These are phyloP conservation scores for Taphrina communis DNA, from an alignment of 1,139 yeast genomes.

Conservation along the genomic window DNA sequence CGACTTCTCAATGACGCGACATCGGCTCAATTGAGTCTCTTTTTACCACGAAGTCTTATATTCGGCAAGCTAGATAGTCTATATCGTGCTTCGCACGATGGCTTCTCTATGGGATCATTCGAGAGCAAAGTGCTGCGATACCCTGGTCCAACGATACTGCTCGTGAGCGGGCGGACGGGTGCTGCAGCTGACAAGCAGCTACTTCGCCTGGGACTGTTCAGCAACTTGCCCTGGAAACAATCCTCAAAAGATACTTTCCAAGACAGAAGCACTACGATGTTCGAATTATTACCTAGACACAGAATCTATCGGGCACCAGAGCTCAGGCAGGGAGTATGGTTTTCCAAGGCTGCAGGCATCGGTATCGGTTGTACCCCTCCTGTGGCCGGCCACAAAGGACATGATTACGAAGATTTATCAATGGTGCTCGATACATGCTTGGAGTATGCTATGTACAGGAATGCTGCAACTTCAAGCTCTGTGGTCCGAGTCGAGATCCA, in stretches of 20 bases:
- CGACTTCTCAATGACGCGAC: slow-evolving; percentile 10
- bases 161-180: slow-evolving; percentile 1
- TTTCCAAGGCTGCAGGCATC: slow-evolving; percentile 21
- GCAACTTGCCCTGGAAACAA: slow-evolving; percentile 17
- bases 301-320: neutral
- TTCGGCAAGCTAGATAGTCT: slow-evolving; percentile 16
- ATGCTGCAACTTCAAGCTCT: neutral
- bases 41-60: slow-evolving; percentile 12
- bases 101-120: slow-evolving; percentile 23
- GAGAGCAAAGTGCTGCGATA: slow-evolving; percentile 30
- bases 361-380: slow-evolving; percentile 30
- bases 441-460: slow-evolving; percentile 24
- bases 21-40: slow-evolving; percentile 16
- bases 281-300: slow-evolving; percentile 18
- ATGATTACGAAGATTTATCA: slow-evolving; percentile 14
- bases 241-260: slow-evolving; percentile 23
- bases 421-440: slow-evolving; percentile 23
- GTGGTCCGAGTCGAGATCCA: slow-evolving; percentile 2
- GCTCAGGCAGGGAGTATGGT: slow-evolving; percentile 17
- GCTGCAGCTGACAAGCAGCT: neutral
- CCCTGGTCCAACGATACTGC: slow-evolving; percentile 28
- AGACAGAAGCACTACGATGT: slow-evolving; percentile 22
- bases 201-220: slow-evolving; percentile 11
- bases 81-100: slow-evolving; percentile 23
- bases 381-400: neutral